Evolutionary conservation across 306 rosid species (phyloP).

Genomic region (Luffa aegyptiaca): DNA sequence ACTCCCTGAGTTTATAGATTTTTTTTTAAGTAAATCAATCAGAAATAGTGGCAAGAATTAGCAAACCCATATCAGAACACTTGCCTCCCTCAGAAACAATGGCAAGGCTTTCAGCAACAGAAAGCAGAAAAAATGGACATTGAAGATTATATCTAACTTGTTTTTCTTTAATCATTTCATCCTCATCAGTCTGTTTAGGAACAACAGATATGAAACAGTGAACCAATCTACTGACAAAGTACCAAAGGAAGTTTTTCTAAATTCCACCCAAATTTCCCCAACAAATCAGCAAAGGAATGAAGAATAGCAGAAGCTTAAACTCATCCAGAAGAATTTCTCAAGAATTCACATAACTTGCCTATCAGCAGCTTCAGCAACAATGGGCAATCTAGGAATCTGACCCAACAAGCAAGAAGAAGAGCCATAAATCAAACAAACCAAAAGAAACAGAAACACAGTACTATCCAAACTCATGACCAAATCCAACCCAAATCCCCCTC

Average conservation of each 20-base stretch:
- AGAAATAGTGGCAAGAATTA: too few relatives aligned
- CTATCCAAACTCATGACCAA: constrained; percentile 91
- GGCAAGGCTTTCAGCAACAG: too few relatives aligned
- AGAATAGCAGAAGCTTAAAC: not conserved
- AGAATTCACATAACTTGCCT: constrained; percentile 69
- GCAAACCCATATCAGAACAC: too few relatives aligned
- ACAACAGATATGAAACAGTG: not conserved
- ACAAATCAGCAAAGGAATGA: not conserved
- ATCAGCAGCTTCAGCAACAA: constrained; percentile 97
- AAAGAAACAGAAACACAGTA: constrained; percentile 67
- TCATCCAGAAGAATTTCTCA: not conserved
- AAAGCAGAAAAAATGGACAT: not conserved
- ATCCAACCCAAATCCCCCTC: constrained; percentile 75
- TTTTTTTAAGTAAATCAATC: too few relatives aligned
- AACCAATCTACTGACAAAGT: not conserved
- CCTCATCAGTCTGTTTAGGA: not conserved
- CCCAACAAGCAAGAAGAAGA: constrained; percentile 87
- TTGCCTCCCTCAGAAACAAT: too few relatives aligned
- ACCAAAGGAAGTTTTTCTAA: not conserved
- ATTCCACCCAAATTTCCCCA: not conserved
- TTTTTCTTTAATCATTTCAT: not conserved
- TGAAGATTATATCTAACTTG: not conserved
- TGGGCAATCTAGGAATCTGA: constrained; percentile 75
- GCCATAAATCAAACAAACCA: constrained; percentile 80
- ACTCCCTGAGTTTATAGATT: too few relatives aligned